Percentiles rank a stretch among this genome's conserved stretches.
These are phyloP conservation scores for Penicillium freii DNA, from an alignment of 2,329 filamentous ascomycete genomes.

Conservation along the genomic window DNA sequence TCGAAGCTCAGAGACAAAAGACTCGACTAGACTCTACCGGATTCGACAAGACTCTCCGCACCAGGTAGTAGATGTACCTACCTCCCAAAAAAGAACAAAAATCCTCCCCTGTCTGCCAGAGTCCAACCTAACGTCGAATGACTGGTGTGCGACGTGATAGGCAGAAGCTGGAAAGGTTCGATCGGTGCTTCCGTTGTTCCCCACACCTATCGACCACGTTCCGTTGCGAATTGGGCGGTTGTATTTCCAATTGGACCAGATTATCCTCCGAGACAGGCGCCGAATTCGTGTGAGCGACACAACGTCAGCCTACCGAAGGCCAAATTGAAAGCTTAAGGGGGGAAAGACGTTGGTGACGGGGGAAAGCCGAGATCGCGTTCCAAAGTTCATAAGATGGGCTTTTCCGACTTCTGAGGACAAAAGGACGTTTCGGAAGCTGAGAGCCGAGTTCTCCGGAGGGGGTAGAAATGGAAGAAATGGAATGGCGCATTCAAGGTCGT, in stretches of 20 bases:
- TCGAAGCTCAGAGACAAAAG: conserved; percentile 14
- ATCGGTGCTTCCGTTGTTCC: conserved; percentile 17
- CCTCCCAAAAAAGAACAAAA: neutral
- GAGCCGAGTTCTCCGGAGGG: conserved; percentile 2
- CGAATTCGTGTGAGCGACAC: conserved; percentile 2
- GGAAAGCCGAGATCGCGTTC: neutral
- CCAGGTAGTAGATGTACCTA: conserved; percentile 6
- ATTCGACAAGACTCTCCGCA: neutral
- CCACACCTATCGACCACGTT: conserved; percentile 24
- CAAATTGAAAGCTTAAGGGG: neutral
- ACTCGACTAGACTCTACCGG: conserved; percentile 1
- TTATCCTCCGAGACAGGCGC: conserved; percentile 18
- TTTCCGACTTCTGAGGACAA: neutral
- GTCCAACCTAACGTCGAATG: neutral
- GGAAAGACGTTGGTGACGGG: neutral
- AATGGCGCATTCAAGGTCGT: conserved; percentile 3
- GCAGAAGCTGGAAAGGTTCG: conserved; percentile 16
- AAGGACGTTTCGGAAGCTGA: neutral
- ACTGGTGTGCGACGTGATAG: conserved; percentile 4
- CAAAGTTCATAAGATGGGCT: neutral
- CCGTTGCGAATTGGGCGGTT: conserved; percentile 18
- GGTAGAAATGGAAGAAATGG: conserved; percentile 1
- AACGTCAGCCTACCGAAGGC: neutral
- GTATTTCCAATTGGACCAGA: conserved; percentile 24
- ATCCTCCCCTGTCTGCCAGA: conserved; percentile 3